Conservation (phyloP, 169 alveolate species). For the Plasmodium gallinaceum region DNA sequence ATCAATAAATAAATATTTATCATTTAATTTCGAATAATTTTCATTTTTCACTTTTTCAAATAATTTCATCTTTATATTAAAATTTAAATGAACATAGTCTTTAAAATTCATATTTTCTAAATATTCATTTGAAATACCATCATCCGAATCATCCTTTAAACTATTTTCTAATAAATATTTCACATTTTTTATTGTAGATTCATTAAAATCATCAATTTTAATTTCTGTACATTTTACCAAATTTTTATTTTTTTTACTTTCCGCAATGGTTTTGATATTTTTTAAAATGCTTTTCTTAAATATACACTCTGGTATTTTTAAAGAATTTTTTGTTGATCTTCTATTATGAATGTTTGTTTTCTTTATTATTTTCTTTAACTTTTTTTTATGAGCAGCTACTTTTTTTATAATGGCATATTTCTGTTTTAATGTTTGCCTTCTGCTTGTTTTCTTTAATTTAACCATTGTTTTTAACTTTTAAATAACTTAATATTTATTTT, state of each 20-base stretch:
- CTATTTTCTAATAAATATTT: constrained; percentile 7
- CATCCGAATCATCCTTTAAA: background rate
- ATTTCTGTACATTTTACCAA: constrained; percentile 48
- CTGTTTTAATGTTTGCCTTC: constrained; percentile 58
- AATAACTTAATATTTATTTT: no score
- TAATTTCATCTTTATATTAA: constrained; percentile 20
- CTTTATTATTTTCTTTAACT: constrained; percentile 52
- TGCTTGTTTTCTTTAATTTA: constrained; percentile 40
- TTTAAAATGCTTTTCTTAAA: constrained; percentile 48
- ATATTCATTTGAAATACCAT: background rate
- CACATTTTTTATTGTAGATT: constrained; percentile 37
- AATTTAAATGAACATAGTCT: constrained; percentile 19
- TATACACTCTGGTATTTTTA: constrained; percentile 61
- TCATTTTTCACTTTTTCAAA: constrained; percentile 50
- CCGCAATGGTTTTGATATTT: constrained; percentile 29
- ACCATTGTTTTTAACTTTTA: constrained; percentile 20
- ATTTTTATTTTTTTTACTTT: constrained; percentile 32
- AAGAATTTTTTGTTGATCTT: constrained; percentile 44
- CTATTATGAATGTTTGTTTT: constrained; percentile 68
- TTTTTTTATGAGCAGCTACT: constrained; percentile 67
- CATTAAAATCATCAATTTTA: constrained; percentile 14
- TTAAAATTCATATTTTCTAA: background rate
- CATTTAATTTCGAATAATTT: constrained; percentile 25
- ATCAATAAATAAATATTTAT: constrained; percentile 48
- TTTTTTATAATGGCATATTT: constrained; percentile 64